Evolutionary conservation across 2,329 filamentous ascomycete genomes (phyloP).

Genomic region (Neocatenulostroma microsporum): DNA sequence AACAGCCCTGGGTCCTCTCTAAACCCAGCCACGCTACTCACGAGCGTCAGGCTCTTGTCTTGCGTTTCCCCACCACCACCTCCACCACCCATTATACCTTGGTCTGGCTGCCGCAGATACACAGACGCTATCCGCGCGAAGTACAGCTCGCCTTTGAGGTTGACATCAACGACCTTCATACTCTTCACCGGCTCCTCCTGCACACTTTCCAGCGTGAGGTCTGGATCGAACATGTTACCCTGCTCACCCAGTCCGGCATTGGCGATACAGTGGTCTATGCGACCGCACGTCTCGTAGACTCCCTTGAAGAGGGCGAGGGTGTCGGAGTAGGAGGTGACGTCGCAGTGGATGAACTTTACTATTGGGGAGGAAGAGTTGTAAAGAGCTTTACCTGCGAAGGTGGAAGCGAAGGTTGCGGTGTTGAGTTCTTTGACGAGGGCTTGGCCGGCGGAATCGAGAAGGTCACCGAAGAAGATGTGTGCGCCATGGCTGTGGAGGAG

Average conservation of each 20-base stretch:
- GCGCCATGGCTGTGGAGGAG: slow-evolving; percentile 34
- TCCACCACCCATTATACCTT: too few relatives aligned
- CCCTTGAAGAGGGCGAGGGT: slow-evolving; percentile 42
- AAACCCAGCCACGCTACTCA: slow-evolving; percentile 43
- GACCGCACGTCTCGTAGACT: slow-evolving; percentile 38
- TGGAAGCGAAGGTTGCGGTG: slow-evolving; percentile 13
- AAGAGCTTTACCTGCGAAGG: too few relatives aligned
- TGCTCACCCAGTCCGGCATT: slow-evolving; percentile 42
- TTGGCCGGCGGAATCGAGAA: slow-evolving; percentile 29
- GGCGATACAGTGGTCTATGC: slow-evolving; percentile 44
- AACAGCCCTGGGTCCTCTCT: slow-evolving; percentile 43
- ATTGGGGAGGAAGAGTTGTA: too few relatives aligned
- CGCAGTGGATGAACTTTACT: slow-evolving; percentile 36
- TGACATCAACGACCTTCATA: slow-evolving; percentile 40
- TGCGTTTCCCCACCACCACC: slow-evolving; percentile 14
- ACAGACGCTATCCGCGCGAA: slow-evolving; percentile 45
- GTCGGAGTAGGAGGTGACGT: slow-evolving; percentile 42
- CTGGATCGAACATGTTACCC: slow-evolving; percentile 40
- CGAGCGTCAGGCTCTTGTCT: slow-evolving; percentile 38
- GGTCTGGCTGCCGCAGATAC: slow-evolving; percentile 38
- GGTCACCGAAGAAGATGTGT: slow-evolving; percentile 40
- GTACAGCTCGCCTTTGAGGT: slow-evolving; percentile 41
- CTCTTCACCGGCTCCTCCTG: slow-evolving; percentile 29
- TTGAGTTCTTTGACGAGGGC: slow-evolving; percentile 24
- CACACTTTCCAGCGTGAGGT: slow-evolving; percentile 38